Evolutionary conservation across 495 filamentous ascomycete genomes (phyloP).

Genomic region (Penicillium fimorum): DNA sequence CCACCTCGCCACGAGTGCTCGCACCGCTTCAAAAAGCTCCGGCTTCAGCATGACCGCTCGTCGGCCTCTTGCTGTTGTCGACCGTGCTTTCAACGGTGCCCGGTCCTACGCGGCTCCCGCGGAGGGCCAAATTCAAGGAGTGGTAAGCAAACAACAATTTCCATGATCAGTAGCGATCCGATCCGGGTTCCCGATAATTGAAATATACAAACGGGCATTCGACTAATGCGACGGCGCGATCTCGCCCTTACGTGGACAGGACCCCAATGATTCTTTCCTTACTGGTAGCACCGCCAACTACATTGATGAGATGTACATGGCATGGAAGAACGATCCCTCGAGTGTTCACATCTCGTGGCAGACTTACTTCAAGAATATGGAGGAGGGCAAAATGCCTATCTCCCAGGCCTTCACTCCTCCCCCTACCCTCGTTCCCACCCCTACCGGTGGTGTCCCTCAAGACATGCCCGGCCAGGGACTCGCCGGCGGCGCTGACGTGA

Average conservation of each 20-base stretch:
- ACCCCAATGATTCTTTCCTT: constrained; percentile 92
- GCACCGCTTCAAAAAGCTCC: constrained; percentile 43
- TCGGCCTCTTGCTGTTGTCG: constrained; percentile 43
- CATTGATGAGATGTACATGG: constrained; percentile 98
- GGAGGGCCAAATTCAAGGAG: constrained; percentile 36
- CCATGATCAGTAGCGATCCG: constrained; percentile 13
- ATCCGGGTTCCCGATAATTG: constrained; percentile 13
- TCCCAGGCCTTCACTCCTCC: constrained; percentile 95
- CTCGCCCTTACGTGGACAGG: constrained; percentile 42
- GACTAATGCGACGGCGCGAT: constrained; percentile 31
- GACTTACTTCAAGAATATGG: constrained; percentile 99
- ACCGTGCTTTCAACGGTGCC: constrained; percentile 35
- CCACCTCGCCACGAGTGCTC: constrained; percentile 47
- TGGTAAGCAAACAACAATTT: constrained; percentile 33
- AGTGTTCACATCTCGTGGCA: constrained; percentile 99
- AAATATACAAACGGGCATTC: constrained; percentile 11
- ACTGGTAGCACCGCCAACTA: constrained; percentile 96
- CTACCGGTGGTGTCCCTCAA: constrained; percentile 74
- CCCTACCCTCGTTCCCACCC: constrained; percentile 80
- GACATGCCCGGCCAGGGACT: constrained; percentile 68
- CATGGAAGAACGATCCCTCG: constrained; percentile 89
- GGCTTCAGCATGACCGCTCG: constrained; percentile 45
- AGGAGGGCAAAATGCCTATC: constrained; percentile 93
- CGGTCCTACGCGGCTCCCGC: constrained; percentile 58
- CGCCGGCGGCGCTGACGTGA: constrained; percentile 77